Conservation (phyloP, 1,139 yeast species). For the Nadsonia commutata region DNA sequence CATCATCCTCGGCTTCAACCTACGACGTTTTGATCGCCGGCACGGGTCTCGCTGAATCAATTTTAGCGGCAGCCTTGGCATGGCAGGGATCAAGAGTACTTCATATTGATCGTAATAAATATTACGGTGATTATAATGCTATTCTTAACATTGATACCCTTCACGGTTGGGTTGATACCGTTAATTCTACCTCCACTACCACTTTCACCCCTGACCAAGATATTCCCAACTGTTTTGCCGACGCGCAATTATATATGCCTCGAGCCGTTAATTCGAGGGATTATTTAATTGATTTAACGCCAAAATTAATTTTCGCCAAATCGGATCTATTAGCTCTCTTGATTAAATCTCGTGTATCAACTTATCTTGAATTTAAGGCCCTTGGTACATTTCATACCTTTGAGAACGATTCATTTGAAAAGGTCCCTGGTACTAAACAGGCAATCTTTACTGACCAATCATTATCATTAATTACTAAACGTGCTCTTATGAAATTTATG, state of each 20-base stretch:
- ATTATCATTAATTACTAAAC: slow-evolving; percentile 58
- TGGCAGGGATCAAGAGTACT: slow-evolving; percentile 93
- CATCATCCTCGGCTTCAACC: slow-evolving; percentile 14
- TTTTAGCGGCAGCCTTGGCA: slow-evolving; percentile 83
- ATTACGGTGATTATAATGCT: slow-evolving; percentile 81
- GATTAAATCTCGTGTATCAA: slow-evolving; percentile 72
- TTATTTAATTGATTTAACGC: slow-evolving; percentile 81
- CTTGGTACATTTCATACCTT: slow-evolving; percentile 78
- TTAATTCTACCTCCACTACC: slow-evolving; percentile 17
- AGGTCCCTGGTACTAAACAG: slow-evolving; percentile 68
- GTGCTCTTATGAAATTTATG: slow-evolving; percentile 82
- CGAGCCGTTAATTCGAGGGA: slow-evolving; percentile 43
- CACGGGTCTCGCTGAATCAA: slow-evolving; percentile 79
- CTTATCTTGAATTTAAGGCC: slow-evolving; percentile 85
- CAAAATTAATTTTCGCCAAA: slow-evolving; percentile 75
- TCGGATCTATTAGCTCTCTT: slow-evolving; percentile 70
- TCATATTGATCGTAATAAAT: slow-evolving; percentile 69
- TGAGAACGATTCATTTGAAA: slow-evolving; percentile 81
- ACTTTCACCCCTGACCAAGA: not conserved
- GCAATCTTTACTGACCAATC: slow-evolving; percentile 88
- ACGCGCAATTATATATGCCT: slow-evolving; percentile 47
- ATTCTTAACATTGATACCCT: slow-evolving; percentile 77
- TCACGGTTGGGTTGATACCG: slow-evolving; percentile 64
- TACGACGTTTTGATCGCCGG: slow-evolving; percentile 87
- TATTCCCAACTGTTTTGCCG: slow-evolving; percentile 13